These are phyloP conservation scores for Escallonia rubra DNA, from an alignment of 129 eudicot genomes.

Conservation along the genomic window DNA sequence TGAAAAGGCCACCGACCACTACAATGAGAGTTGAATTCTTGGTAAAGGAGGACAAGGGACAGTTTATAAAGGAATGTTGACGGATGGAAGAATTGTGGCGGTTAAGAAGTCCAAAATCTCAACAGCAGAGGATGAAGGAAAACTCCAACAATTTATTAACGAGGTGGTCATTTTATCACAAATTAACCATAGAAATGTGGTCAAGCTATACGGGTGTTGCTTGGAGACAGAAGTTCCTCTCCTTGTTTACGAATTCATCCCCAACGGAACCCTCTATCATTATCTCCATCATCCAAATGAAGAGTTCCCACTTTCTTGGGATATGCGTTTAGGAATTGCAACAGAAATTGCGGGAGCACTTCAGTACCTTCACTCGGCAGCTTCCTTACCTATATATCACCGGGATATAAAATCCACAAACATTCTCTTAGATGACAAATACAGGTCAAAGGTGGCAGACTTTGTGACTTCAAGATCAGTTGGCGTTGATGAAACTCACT, in stretches of 20 bases:
- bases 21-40: too few species aligned
- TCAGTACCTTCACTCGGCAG: constrained; percentile 14
- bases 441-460: constrained; percentile 2
- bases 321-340: constrained; percentile 4
- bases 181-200: constrained; percentile 18
- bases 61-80: too few species aligned
- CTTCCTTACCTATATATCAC: constrained; percentile 4
- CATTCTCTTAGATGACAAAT: constrained; percentile 1
- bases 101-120: too few species aligned
- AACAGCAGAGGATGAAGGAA: too few species aligned
- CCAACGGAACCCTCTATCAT: constrained; percentile 7
- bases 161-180: constrained; percentile 17
- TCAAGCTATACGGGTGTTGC: constrained; percentile 12
- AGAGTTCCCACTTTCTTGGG: not conserved
- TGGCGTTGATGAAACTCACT: not conserved
- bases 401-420: constrained; percentile 13
- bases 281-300: not conserved
- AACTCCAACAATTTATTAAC: constrained; percentile 2
- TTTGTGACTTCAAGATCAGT: not conserved
- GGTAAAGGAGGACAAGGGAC: too few species aligned
- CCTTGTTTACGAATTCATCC: constrained; percentile 13
- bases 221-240: constrained; percentile 16
- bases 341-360: constrained; percentile 9
- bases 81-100: too few species aligned
- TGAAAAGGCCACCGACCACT: too few species aligned